A percentile compares a stretch with the other conserved stretches of the same genome.
Conservation (phyloP, 495 filamentous ascomycete genomes). For the Hypoxylon fragiforme region DNA sequence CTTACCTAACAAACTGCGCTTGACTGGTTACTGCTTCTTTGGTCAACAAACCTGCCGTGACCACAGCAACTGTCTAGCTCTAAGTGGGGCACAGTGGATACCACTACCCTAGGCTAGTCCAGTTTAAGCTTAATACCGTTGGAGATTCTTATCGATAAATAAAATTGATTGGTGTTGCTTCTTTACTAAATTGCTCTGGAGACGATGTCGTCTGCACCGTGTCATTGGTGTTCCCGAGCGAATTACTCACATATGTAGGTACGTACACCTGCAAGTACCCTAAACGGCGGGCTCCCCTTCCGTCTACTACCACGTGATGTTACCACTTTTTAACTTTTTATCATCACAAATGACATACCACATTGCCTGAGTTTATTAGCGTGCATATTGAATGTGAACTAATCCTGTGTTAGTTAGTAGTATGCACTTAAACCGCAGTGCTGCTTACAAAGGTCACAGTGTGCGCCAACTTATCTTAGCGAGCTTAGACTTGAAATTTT, state of each 20-base stretch:
- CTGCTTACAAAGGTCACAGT: no score
- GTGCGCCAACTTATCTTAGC: no score
- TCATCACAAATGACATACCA: conserved; percentile 11
- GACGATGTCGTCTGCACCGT: no score
- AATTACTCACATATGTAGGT: neutral
- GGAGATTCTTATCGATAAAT: conserved; percentile 21
- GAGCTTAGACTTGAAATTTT: no score
- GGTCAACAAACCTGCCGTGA: conserved; percentile 38
- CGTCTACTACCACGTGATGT: neutral
- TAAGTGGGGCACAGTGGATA: neutral
- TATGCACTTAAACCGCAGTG: no score
- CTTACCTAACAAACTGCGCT: neutral
- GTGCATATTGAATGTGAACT: no score
- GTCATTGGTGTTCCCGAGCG: no score
- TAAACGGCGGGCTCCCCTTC: no score
- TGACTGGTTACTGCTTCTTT: neutral
- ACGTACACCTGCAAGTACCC: no score
- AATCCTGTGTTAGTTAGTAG: no score
- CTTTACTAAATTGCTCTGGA: no score
- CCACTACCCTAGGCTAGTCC: neutral
- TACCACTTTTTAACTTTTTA: neutral
- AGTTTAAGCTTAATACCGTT: neutral
- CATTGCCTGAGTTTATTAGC: no score
- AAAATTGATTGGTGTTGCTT: neutral
- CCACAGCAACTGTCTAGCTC: conserved; percentile 35